These are phyloP conservation scores for Babesia ovata DNA, from an alignment of 169 alveolate genomes.

Conservation along the genomic window DNA sequence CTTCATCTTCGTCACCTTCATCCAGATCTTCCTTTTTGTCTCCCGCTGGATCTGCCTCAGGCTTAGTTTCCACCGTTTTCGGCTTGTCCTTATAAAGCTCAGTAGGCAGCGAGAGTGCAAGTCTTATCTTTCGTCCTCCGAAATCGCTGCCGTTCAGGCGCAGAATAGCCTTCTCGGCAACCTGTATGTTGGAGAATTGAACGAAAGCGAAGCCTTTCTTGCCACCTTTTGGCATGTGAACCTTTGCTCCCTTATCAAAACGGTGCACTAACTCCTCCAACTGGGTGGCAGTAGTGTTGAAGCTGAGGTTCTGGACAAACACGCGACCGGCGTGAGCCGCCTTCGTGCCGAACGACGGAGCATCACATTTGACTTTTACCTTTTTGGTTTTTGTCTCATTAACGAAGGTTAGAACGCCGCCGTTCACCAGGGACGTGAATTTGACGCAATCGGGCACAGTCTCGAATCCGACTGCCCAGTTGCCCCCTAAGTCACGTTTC, in stretches of 20 bases:
- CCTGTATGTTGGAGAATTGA: conserved; percentile 41
- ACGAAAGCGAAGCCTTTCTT: conserved; percentile 67
- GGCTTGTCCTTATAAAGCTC: conserved; percentile 33
- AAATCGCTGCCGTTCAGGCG: conserved; percentile 54
- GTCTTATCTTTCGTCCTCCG: conserved; percentile 49
- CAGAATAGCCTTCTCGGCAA: conserved; percentile 50
- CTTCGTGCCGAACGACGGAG: conserved; percentile 38
- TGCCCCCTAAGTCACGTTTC: conserved; percentile 20
- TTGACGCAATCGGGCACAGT: conserved; percentile 59
- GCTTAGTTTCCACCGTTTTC: background rate
- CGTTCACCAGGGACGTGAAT: conserved; percentile 45
- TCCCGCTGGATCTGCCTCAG: background rate
- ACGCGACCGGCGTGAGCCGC: conserved; percentile 51
- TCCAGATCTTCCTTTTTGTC: background rate
- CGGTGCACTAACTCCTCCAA: conserved; percentile 14
- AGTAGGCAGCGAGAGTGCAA: conserved; percentile 57
- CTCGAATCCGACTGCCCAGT: conserved; percentile 43
- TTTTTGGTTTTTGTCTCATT: conserved; percentile 14
- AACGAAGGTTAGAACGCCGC: conserved; percentile 9
- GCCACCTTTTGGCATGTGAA: conserved; percentile 37
- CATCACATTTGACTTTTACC: conserved; percentile 22
- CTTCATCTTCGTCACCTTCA: background rate
- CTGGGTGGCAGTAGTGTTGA: conserved; percentile 20
- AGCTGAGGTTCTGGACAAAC: conserved; percentile 62
- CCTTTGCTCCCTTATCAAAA: conserved; percentile 47